Evolutionary conservation across 1,284 basidiomycete species (phyloP).

Genomic region (Puccinia horiana): DNA sequence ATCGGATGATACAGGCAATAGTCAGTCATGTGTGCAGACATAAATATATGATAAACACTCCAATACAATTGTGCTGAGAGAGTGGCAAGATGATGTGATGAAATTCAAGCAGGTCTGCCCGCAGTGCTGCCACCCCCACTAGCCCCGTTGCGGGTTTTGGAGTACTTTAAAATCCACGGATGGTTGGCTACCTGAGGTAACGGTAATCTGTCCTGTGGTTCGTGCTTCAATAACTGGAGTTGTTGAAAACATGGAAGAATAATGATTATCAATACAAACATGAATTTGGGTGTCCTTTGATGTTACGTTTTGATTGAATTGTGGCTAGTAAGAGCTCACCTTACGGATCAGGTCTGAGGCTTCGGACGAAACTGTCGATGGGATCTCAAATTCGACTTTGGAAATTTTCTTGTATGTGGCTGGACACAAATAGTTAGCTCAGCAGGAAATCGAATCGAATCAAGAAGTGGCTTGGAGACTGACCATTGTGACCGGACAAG

Average conservation of each 20-base stretch:
- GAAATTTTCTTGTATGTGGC: constrained; percentile 85
- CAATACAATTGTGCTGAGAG: neutral
- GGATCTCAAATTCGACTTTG: constrained; percentile 78
- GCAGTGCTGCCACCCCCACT: constrained; percentile 13
- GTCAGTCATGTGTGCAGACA: neutral
- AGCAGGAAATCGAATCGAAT: constrained; percentile 17
- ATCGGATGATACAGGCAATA: neutral
- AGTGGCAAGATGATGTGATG: neutral
- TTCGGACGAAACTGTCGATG: constrained; percentile 66
- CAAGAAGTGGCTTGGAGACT: constrained; percentile 32
- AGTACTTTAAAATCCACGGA: constrained; percentile 87
- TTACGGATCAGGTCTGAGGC: constrained; percentile 69
- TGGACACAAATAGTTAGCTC: constrained; percentile 55
- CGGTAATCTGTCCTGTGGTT: constrained; percentile 78
- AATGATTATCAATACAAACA: constrained; percentile 56
- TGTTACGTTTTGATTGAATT: neutral
- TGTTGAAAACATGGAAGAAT: neutral
- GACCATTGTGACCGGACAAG: constrained; percentile 72
- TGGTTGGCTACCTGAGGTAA: constrained; percentile 78
- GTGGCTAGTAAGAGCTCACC: constrained; percentile 59
- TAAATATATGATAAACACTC: neutral
- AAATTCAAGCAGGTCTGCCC: neutral
- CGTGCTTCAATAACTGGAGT: constrained; percentile 78
- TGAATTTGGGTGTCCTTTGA: constrained; percentile 49
- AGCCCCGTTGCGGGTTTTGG: constrained; percentile 54